phyloP scores from a whole-genome alignment of 2,329 filamentous ascomycete genomes.

The Pseudogymnoascus sp. region DNA sequence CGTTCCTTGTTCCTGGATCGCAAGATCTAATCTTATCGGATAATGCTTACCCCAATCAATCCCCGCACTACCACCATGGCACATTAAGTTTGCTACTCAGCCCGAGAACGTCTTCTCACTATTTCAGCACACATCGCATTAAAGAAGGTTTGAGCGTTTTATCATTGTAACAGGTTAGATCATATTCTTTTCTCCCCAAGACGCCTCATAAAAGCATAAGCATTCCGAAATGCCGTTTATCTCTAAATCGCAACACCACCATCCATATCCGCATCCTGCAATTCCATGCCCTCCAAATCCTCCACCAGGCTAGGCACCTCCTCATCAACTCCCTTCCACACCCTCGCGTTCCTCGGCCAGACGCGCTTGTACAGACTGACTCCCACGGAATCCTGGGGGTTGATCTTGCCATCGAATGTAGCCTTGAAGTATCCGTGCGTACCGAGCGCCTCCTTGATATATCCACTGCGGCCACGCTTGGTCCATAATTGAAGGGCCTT shows the following conservation, averaged over 20 bases:
- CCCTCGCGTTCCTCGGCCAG: constrained; percentile 63
- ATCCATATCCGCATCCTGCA: constrained; percentile 14
- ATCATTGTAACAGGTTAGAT: constrained; percentile 5
- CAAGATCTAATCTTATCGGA: background rate
- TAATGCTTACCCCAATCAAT: background rate
- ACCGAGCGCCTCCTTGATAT: constrained; percentile 86
- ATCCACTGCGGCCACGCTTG: constrained; percentile 76
- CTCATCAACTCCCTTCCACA: constrained; percentile 19
- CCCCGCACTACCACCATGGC: background rate
- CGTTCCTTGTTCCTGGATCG: constrained; percentile 1
- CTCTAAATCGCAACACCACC: constrained; percentile 3
- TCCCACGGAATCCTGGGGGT: constrained; percentile 88
- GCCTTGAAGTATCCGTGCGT: constrained; percentile 99
- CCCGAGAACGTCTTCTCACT: background rate
- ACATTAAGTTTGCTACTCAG: background rate
- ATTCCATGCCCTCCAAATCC: constrained; percentile 23
- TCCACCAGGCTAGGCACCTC: constrained; percentile 20
- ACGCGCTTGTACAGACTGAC: constrained; percentile 84
- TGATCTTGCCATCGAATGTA: constrained; percentile 91
- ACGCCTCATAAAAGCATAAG: constrained; percentile 1
- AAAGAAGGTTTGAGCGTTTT: background rate
- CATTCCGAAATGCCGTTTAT: constrained; percentile 6
- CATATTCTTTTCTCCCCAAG: constrained; percentile 7
- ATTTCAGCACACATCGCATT: background rate
- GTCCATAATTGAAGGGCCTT: constrained; percentile 95